Evolutionary conservation across 768 basidiomycete species (phyloP).

Genomic region (Xerocomellus amylosporus): DNA sequence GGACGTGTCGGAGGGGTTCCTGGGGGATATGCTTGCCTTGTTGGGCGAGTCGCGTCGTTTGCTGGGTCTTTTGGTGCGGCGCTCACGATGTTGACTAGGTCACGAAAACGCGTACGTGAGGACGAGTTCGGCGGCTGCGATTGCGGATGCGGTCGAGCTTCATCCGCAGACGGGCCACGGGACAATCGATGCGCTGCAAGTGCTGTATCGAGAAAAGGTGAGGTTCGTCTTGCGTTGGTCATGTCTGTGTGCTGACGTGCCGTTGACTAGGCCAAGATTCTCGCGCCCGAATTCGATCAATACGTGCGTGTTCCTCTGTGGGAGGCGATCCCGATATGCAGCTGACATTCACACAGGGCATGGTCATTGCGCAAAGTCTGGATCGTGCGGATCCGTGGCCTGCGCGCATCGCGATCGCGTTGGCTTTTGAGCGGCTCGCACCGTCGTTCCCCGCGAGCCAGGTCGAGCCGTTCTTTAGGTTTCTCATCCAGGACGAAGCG

Average conservation of each 20-base stretch:
- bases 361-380: slow-evolving; percentile 86
- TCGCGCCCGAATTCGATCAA: slow-evolving; percentile 90
- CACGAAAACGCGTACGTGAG: slow-evolving; percentile 84
- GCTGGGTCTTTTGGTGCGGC: not conserved
- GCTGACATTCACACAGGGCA: slow-evolving; percentile 55
- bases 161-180: slow-evolving; percentile 56
- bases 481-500: slow-evolving; percentile 82
- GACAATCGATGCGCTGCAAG: slow-evolving; percentile 55
- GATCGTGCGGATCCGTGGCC: slow-evolving; percentile 89
- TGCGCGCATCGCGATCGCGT: slow-evolving; percentile 70
- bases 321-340: not conserved
- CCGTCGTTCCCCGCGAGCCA: slow-evolving; percentile 59
- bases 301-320: slow-evolving; percentile 56
- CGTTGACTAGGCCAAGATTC: slow-evolving; percentile 63
- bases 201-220: slow-evolving; percentile 83
- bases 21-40: slow-evolving; percentile 56
- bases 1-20: slow-evolving; percentile 68
- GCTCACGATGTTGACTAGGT: slow-evolving; percentile 38
- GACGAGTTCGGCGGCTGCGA: slow-evolving; percentile 61
- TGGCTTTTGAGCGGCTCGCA: slow-evolving; percentile 64
- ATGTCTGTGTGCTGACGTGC: not conserved
- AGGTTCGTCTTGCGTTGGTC: no score
- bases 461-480: slow-evolving; percentile 72
- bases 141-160: slow-evolving; percentile 73
- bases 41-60: slow-evolving; percentile 52